Conservation (phyloP, 805 yeast genomes). For the Lachancea sp. region DNA sequence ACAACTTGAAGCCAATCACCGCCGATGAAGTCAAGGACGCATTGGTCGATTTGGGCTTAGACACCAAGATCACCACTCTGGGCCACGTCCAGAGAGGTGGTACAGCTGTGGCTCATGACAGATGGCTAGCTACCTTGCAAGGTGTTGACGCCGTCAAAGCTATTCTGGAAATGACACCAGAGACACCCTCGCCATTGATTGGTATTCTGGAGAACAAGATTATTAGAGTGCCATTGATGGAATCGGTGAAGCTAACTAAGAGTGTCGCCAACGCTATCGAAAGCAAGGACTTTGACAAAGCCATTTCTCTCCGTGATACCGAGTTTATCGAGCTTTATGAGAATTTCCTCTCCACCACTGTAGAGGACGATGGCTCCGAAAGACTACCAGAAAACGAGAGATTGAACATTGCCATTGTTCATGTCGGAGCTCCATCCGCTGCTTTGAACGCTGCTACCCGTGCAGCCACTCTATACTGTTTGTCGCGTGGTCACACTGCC, state of each 20-base stretch:
- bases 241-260: constrained; percentile 82
- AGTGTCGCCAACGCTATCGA: constrained; percentile 87
- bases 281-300: constrained; percentile 71
- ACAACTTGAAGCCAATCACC: constrained; percentile 71
- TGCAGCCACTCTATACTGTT: constrained; percentile 83
- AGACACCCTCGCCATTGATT: constrained; percentile 91
- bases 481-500: constrained; percentile 86
- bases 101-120: constrained; percentile 91
- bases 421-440: constrained; percentile 97
- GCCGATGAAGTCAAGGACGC: constrained; percentile 77
- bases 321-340: constrained; percentile 77
- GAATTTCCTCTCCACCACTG: constrained; percentile 65
- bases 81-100: constrained; percentile 99
- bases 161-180: constrained; percentile 79
- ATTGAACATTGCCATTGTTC: constrained; percentile 74
- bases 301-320: constrained; percentile 80
- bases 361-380: constrained; percentile 58
- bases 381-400: constrained; percentile 53
- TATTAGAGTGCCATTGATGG: constrained; percentile 77
- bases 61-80: constrained; percentile 88
- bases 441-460: constrained; percentile 90
- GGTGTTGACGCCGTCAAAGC: constrained; percentile 98
- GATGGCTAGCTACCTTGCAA: constrained; percentile 87
- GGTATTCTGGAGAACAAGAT: constrained; percentile 84
- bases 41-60: constrained; percentile 77